Percentiles rank a stretch among this genome's conserved stretches.
Conservation (phyloP, 345 rosid genomes). For the Populus simonii region DNA sequence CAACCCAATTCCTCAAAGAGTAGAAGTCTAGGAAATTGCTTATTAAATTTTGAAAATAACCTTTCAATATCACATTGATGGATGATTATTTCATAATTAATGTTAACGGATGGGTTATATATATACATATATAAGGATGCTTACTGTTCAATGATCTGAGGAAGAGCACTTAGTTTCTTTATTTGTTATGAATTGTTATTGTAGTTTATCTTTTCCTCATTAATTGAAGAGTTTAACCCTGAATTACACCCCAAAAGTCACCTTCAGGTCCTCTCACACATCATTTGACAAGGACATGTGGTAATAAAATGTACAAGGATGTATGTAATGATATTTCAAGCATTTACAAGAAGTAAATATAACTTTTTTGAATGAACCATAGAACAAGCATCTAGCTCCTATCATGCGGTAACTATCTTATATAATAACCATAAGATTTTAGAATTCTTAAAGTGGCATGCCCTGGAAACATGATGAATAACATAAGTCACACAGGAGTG, state of each 20-base stretch:
- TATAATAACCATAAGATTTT: not conserved
- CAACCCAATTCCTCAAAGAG: not conserved
- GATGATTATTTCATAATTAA: not conserved
- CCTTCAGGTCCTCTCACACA: not conserved
- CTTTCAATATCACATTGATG: not conserved
- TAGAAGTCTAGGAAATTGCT: not conserved
- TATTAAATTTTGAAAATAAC: not conserved
- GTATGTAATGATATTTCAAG: not conserved
- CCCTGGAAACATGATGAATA: not conserved
- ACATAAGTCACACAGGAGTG: not conserved
- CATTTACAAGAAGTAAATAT: not conserved
- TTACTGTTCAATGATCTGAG: not conserved
- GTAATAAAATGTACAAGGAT: not conserved
- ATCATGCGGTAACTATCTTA: not conserved
- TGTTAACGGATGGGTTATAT: not conserved
- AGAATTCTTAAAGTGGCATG: not conserved
- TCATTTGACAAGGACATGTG: no score
- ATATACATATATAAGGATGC: not conserved
- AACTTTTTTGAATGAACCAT: not conserved
- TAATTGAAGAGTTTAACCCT: not conserved
- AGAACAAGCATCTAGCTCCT: constrained; percentile 6
- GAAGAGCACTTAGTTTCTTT: not conserved
- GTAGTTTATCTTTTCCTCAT: not conserved
- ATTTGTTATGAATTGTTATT: no score
- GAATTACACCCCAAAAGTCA: not conserved